These are phyloP conservation scores for Tylopilus rubrobrunneus DNA, from an alignment of 768 basidiomycete species.

Conservation along the genomic window DNA sequence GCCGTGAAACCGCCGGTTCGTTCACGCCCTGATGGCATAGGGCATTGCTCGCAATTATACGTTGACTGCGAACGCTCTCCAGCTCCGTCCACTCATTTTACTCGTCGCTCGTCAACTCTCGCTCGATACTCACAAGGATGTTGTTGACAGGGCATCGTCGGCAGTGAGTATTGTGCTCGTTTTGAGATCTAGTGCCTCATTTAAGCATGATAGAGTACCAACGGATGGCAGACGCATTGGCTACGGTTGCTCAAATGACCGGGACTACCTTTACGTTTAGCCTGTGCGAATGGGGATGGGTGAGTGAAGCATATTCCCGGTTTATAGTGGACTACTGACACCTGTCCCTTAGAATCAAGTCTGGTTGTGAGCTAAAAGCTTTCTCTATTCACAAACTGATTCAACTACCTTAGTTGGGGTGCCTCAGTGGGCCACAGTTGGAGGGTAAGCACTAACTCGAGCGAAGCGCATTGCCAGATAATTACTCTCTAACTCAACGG, in stretches of 20 bases:
- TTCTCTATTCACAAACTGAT: not conserved
- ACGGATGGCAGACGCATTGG: conserved; percentile 58
- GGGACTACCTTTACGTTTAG: conserved; percentile 57
- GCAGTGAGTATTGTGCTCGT: conserved; percentile 36
- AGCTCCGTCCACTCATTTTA: conserved; percentile 21
- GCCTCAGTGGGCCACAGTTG: conserved; percentile 36
- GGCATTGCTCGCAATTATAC: conserved; percentile 23
- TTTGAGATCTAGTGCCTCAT: not conserved
- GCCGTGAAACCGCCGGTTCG: no score
- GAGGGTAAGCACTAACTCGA: conserved; percentile 32
- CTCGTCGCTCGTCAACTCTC: conserved; percentile 12
- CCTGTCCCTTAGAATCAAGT: conserved; percentile 45
- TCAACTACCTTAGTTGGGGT: conserved; percentile 30
- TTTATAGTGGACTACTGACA: not conserved
- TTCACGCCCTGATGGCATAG: no score
- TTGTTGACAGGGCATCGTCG: conserved; percentile 46
- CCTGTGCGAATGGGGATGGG: conserved; percentile 65
- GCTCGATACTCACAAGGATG: conserved; percentile 19
- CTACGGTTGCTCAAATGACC: conserved; percentile 38
- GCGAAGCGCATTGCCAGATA: not conserved
- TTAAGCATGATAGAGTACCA: conserved; percentile 41
- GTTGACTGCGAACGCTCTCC: conserved; percentile 26
- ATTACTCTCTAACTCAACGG: conserved; percentile 1
- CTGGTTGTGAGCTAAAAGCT: conserved; percentile 50
- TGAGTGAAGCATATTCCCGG: conserved; percentile 27